Base-by-base conservation (phyloP, 2,329 filamentous ascomycete genomes). In the Mycosphaerella arachidis region DNA sequence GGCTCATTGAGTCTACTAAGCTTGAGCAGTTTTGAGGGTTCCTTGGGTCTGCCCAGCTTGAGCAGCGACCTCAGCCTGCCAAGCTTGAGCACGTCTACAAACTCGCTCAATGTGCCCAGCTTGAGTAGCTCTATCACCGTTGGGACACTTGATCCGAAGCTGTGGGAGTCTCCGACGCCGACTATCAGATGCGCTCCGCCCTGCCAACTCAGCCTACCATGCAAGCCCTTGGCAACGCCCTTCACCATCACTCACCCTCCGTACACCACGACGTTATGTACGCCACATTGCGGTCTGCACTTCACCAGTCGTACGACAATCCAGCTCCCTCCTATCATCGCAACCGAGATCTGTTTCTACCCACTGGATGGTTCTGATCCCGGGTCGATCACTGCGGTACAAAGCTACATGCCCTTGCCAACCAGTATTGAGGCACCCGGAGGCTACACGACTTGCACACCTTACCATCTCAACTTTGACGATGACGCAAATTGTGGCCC, bases 221-320 rank as follows among this genome's bases (percentile, higher is more conserved):
- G 62, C 59, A 51, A 30, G 18, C 37, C 33, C 6, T 51, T 58
- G 9, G 20, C 51, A 6, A 45, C 50, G 24, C 48, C 59, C 2
- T 46, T 45, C 7, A 57, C 56, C 1, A 53, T 62, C 13, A 30
- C 20, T 6, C 55, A 54, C 12, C 53, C 53, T 6, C 53, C 56
- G 30, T 63, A 60, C 37, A 63, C 62, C 12, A 63, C 62, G 2
- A 54, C 52, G 4, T 45, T 63, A 10, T 63, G 62, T 50, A 56
- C 46, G 30, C 55, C 46, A 20, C 46, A 58, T 43, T 63, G 62
- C 30, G 62, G 52, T 29, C 35, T 61, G 33, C 33, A 63, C 18
- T 58, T 58, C 46, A 37, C 48, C 12, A 56, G 40, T 7, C 55
- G 20, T 35, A 56, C 53, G 10, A 59, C 56, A 3, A 57, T 60